Percentiles rank a stretch among this genome's conserved stretches.
These are phyloP conservation scores for Amoeboaphelidium occidentale DNA, from an alignment of 371 early-diverging fungal genomes.

Conservation along the genomic window DNA sequence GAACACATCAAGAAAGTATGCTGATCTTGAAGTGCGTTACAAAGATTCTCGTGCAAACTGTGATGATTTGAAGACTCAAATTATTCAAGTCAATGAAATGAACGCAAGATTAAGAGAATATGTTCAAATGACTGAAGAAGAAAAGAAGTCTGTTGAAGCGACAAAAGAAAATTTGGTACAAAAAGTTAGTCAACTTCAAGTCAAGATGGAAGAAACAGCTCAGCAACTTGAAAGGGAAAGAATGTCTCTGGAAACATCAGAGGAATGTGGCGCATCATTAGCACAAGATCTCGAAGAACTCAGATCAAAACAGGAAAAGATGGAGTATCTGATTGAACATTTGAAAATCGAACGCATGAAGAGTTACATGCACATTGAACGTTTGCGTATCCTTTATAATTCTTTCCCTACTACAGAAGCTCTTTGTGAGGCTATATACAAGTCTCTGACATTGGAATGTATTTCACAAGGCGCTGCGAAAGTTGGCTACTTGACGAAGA, in stretches of 20 bases:
- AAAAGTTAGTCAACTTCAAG: neutral
- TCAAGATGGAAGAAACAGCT: neutral
- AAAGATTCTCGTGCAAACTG: no score
- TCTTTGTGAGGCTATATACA: neutral
- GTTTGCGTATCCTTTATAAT: neutral
- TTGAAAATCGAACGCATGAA: neutral
- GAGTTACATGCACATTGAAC: neutral
- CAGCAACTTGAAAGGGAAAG: neutral
- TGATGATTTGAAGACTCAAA: neutral
- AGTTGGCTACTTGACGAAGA: neutral
- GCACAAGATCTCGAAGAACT: neutral
- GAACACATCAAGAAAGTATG: no score
- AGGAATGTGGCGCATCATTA: neutral
- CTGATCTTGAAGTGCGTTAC: no score
- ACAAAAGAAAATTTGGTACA: neutral
- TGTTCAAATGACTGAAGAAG: neutral
- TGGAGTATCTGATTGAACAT: neutral
- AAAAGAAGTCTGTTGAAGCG: neutral
- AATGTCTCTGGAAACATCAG: neutral
- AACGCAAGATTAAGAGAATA: neutral
- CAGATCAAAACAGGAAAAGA: neutral
- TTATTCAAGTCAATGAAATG: neutral
- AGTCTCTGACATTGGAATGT: neutral
- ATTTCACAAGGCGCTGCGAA: neutral
- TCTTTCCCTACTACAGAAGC: neutral